Evolutionary conservation across 768 basidiomycete species (phyloP).

Genomic region (Lentinula detonsa): DNA sequence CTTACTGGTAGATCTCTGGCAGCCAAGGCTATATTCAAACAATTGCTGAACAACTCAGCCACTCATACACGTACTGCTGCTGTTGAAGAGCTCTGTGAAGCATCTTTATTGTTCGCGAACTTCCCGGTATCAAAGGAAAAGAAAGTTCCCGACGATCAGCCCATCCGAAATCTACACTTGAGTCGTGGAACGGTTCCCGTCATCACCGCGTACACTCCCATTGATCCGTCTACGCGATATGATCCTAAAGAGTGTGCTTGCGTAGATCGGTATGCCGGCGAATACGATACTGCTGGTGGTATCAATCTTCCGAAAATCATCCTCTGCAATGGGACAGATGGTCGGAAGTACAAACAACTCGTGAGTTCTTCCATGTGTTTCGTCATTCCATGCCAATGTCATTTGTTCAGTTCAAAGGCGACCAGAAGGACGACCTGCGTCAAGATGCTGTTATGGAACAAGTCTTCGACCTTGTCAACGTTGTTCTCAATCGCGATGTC

Average conservation of each 20-base stretch:
- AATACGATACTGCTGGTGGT: conserved; percentile 69
- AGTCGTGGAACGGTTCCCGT: conserved; percentile 69
- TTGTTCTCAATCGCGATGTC: conserved; percentile 64
- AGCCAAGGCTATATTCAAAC: conserved; percentile 55
- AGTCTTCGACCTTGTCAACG: conserved; percentile 87
- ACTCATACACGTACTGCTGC: conserved; percentile 36
- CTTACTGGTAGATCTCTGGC: conserved; percentile 43
- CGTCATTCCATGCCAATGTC: not conserved
- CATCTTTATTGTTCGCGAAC: conserved; percentile 71
- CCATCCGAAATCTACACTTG: conserved; percentile 37
- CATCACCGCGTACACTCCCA: conserved; percentile 61
- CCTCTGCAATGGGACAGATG: conserved; percentile 62
- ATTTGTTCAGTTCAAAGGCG: conserved; percentile 75
- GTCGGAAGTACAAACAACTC: conserved; percentile 66
- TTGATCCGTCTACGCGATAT: conserved; percentile 71
- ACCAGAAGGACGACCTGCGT: conserved; percentile 84
- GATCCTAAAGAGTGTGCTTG: conserved; percentile 48
- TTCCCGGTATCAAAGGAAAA: conserved; percentile 32
- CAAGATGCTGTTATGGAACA: conserved; percentile 99
- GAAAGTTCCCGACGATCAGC: conserved; percentile 37
- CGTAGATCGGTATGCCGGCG: conserved; percentile 54
- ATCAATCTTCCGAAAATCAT: conserved; percentile 79
- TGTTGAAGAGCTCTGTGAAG: conserved; percentile 56
- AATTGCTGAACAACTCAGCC: conserved; percentile 35
- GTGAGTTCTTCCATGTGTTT: conserved; percentile 35